Base-by-base conservation (phyloP, 495 filamentous ascomycete genomes). In the Penicillium ochrochloron region DNA sequence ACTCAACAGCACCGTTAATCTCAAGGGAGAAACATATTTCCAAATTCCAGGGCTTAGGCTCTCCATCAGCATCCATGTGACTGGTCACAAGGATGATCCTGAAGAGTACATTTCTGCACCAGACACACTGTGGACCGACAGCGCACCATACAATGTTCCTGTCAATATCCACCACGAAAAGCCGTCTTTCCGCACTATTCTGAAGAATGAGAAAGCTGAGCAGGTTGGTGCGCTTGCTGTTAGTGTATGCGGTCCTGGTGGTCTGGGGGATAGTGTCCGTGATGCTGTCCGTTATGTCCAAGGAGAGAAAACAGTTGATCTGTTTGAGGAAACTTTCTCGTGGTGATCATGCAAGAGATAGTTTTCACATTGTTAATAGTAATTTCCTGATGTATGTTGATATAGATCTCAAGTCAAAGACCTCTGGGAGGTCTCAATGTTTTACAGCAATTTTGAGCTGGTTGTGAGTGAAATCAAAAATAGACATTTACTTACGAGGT, bases 211-310 rank as follows among this genome's bases (percentile, higher is more conserved):
- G 60, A 78, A 73, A 55, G 69, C 70, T 8, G 57, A 71, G 46
- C 78, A 81, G 48, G 67, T 81, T 3, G 80, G 79, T 23, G 79
- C 79, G 9, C 71, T 82, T 74, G 79, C 79, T 2, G 80, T 81
- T 9, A 80, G 76, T 67, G 77, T 82, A 0, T 82, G 80, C 55
- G 80, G 80, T 42, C 79, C 79, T 35, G 79, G 79, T 31, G 68
- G 71, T 0, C 67, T 82, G 58, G 76, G 77, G n/a, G 80, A 82
- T 63, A 77, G 78, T 65, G 78, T 82, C 19, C 72, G 80, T 9
- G 66, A 73, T 58, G 73, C 75, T 21, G 78, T 81, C 5, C 67
- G 80, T 5, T 56, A 72, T 57, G 72, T 72, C 9, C 75, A 79
- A 55, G 77, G 74, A 8, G 60, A 67, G 52, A 75, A 73, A 50